Evolutionary conservation across 345 rosid species (phyloP).

Genomic region (Ceriops tagal): DNA sequence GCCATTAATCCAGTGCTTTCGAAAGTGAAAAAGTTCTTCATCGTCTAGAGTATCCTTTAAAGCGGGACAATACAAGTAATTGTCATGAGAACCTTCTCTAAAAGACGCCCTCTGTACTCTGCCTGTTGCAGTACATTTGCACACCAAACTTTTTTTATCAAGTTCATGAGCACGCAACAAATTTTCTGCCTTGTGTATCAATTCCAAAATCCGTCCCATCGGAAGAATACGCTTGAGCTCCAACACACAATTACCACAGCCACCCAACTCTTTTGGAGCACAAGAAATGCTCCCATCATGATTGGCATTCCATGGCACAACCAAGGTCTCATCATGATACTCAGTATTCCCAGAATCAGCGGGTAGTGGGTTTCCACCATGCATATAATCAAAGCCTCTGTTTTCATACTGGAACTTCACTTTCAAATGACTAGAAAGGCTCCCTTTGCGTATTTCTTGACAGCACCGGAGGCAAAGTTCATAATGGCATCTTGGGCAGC

Average conservation of each 20-base stretch:
- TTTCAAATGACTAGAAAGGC: slow-evolving; percentile 38
- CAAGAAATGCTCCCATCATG: slow-evolving; percentile 61
- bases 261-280: slow-evolving; percentile 64
- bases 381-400: slow-evolving; percentile 61
- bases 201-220: slow-evolving; percentile 42
- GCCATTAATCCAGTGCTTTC: slow-evolving; percentile 68
- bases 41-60: slow-evolving; percentile 32
- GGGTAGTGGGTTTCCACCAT: slow-evolving; percentile 54
- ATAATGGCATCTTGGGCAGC: slow-evolving; percentile 67
- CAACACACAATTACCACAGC: slow-evolving; percentile 58
- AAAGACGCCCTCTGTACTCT: slow-evolving; percentile 43
- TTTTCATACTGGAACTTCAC: slow-evolving; percentile 36
- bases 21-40: slow-evolving; percentile 49
- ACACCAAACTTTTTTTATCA: slow-evolving; percentile 15
- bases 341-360: slow-evolving; percentile 15
- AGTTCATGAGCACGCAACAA: slow-evolving; percentile 26
- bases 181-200: slow-evolving; percentile 41
- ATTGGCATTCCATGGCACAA: slow-evolving; percentile 39
- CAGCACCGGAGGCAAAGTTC: slow-evolving; percentile 86
- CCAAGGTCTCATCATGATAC: slow-evolving; percentile 22
- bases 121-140: slow-evolving; percentile 22
- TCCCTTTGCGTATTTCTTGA: slow-evolving; percentile 60
- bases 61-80: slow-evolving; percentile 56
- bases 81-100: slow-evolving; percentile 53
- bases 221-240: slow-evolving; percentile 66